Base-by-base conservation (phyloP, 1,139 yeast species). In the Sporopachydermia cereana region DNA sequence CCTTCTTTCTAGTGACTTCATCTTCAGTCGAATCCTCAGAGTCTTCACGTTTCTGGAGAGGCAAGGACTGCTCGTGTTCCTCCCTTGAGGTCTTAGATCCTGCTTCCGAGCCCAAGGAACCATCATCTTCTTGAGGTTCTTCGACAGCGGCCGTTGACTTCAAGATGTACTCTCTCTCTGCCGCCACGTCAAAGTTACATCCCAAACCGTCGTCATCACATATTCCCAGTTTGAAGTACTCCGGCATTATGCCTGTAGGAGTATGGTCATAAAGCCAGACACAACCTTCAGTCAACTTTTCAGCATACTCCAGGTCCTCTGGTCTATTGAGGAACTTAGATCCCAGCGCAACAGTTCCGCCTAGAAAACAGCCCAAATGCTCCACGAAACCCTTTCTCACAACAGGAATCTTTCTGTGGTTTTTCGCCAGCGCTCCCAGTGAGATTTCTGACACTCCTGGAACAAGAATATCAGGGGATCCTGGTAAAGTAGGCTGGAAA, bases 341-440 rank as follows among this genome's bases (percentile, higher is more conserved):
- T 2, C 86, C 86, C 31, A 83, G 60, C 0, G 84, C 82, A 53
- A 79, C 71, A 66, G 81, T 76, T 1, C 89, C 85, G 30, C 88
- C 91, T 44, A 81, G 71, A 57, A 79, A 81, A 57, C 94, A 84
- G 7, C 83, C 74, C 51, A 80, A 68, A 54, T 80, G 84, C 52
- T 74, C 77, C 77, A 69, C 74, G 58, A 57, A 43, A 59, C 61
- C 24, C n/a, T 34, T 61, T 49, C 5, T 57, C 51, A 55, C 56
- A 30, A 56, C 51, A 0, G 54, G 65, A 51, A 48, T 67, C 67
- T 46, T 65, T 63, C 51, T 63, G 75, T 74, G 18, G 5, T 34
- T 21, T 34, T n/a, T 34, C 9, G 12, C 12, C 39, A n/a, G 54
- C 67, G 20, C 64, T 71, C 14, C 66, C 58, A 54, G 65, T 67